phyloP scores from a whole-genome alignment of 2,329 filamentous ascomycete genomes.

The Aspergillus intermedius region DNA sequence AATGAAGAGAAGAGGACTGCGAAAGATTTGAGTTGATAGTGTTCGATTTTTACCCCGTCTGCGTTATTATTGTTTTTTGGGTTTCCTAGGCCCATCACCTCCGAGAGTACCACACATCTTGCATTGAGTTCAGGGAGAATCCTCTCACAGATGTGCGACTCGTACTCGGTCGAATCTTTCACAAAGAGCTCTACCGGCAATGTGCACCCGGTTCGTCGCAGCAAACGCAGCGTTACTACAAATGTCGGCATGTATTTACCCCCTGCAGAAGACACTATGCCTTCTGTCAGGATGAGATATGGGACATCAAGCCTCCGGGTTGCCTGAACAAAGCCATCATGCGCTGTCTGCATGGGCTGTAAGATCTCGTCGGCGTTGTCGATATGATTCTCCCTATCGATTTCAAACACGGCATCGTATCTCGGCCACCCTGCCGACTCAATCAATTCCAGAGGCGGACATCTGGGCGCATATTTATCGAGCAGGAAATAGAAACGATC shows the following conservation, averaged over 20 bases:
- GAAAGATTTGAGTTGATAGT: constrained; percentile 51
- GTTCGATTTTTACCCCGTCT: constrained; percentile 21
- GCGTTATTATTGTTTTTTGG: constrained; percentile 22
- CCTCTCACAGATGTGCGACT: constrained; percentile 28
- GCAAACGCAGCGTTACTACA: constrained; percentile 41
- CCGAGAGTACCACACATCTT: constrained; percentile 32
- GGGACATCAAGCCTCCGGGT: constrained; percentile 15
- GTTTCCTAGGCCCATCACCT: constrained; percentile 34
- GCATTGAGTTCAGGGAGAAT: constrained; percentile 31
- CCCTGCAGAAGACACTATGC: constrained; percentile 45
- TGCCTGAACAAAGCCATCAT: constrained; percentile 30
- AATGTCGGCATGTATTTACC: constrained; percentile 41
- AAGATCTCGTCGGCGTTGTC: constrained; percentile 20
- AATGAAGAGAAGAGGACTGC: constrained; percentile 52
- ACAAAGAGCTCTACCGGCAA: constrained; percentile 41
- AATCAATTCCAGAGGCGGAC: constrained; percentile 7
- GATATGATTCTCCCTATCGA: constrained; percentile 19
- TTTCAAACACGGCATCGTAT: constrained; percentile 12
- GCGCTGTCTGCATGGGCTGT: constrained; percentile 23
- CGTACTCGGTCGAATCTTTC: constrained; percentile 25
- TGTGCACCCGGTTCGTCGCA: constrained; percentile 42
- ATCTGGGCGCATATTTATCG: constrained; percentile 12
- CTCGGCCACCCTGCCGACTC: constrained; percentile 7
- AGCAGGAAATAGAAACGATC: constrained; percentile 11
- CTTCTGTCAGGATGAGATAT: constrained; percentile 28